Percentiles rank a stretch among this genome's conserved stretches.
phyloP scores from a whole-genome alignment of 495 filamentous ascomycete species.

The Podospora bellae-mahoneyi region DNA sequence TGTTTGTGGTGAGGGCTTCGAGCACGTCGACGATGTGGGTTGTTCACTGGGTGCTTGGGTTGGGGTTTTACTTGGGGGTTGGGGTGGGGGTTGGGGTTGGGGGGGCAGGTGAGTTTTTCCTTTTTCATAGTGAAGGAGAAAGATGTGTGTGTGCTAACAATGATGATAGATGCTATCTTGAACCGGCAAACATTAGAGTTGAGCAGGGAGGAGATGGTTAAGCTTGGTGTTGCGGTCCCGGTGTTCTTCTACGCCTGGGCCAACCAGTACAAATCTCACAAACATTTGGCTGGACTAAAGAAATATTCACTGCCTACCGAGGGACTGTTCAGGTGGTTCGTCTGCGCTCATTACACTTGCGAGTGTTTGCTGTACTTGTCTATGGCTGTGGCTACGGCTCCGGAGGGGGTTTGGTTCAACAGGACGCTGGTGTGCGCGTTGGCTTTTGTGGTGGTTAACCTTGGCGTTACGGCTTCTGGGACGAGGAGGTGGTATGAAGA shows the following conservation, averaged over 20 bases:
- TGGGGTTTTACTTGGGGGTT: conserved; percentile 70
- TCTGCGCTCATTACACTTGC: conserved; percentile 90
- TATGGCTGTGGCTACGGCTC: conserved; percentile 72
- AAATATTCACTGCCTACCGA: conserved; percentile 75
- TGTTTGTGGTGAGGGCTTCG: conserved; percentile 60
- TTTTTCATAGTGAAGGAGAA: conserved; percentile 3
- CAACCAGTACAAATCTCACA: conserved; percentile 77
- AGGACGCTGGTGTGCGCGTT: conserved; percentile 65
- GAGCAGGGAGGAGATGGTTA: conserved; percentile 48
- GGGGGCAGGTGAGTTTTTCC: conserved; percentile 60
- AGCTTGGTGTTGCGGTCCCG: conserved; percentile 57
- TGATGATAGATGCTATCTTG: conserved; percentile 30
- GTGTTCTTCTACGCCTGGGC: conserved; percentile 72
- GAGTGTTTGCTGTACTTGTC: conserved; percentile 82
- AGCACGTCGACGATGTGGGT: conserved; percentile 68
- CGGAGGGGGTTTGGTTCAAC: conserved; percentile 59
- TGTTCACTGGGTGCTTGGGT: conserved; percentile 73
- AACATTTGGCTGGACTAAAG: conserved; percentile 71
- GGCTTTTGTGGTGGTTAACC: conserved; percentile 72
- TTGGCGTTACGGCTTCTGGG: conserved; percentile 73
- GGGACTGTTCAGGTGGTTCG: conserved; percentile 62
- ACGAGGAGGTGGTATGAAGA: conserved; percentile 77
- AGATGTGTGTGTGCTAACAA: neutral
- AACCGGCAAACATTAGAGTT: conserved; percentile 30
- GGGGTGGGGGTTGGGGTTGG: conserved; percentile 83